These are phyloP conservation scores for Aspergillus fijiensis DNA, from an alignment of 2,329 filamentous ascomycete species.

Conservation along the genomic window DNA sequence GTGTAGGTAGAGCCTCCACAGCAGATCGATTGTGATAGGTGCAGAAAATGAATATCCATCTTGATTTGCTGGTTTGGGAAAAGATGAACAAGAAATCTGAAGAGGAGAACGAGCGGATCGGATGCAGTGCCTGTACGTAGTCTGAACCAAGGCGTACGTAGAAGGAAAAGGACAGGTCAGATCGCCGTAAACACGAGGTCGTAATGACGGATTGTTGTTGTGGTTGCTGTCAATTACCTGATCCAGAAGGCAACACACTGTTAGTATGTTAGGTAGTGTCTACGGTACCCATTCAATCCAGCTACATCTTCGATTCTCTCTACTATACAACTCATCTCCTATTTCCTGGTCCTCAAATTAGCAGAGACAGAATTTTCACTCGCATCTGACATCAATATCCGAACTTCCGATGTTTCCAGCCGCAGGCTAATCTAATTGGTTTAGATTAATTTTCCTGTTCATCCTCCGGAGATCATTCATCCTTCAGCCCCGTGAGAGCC, in stretches of 20 bases:
- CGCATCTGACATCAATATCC: no score
- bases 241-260: not conserved
- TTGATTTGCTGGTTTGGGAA: conserved; percentile 2
- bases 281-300: no score
- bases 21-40: conserved; percentile 7
- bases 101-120: not conserved
- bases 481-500: not conserved
- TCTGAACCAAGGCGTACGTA: no score
- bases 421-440: not conserved
- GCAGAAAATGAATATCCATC: not conserved
- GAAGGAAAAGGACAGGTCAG: no score
- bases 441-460: not conserved
- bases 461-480: not conserved
- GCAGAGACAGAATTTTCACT: no score
- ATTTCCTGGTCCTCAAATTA: no score
- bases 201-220: no score
- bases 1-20: not conserved
- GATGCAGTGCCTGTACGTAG: not conserved
- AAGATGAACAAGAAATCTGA: conserved; percentile 1
- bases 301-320: no score
- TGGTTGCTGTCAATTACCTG: not conserved
- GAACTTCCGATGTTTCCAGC: not conserved
- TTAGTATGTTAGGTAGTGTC: no score
- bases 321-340: no score
- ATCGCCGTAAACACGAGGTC: no score